Base-by-base conservation (phyloP, 371 early-diverging fungal species). In the Dentiscutata heterogama region DNA sequence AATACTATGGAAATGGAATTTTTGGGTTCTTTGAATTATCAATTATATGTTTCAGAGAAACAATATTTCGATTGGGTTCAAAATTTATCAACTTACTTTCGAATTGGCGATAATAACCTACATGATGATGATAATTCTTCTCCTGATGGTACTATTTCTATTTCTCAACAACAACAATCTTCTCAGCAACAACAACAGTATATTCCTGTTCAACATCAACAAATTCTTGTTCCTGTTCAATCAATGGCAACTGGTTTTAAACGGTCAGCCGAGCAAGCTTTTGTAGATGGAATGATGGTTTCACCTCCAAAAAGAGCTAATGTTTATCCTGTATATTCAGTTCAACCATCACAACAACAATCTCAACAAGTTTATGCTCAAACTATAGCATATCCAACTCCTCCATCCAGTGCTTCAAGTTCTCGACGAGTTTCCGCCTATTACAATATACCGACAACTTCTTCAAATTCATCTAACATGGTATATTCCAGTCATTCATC, bases 1-100 rank as follows among this genome's bases (percentile, higher is more conserved):
- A 92, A 93, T 75, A 90, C 92, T 29, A 93, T 93, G 92, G 94
- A 93, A 85, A 85, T 91, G 74, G 94, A 93, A 82, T 93, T 93
- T 80, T 76, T 93, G 61, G 89, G 91, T 81, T 90, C 90, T 10
- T 85, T 93, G 58, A 82, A 89, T 71, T 93, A 91, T 80, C 83
- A 88, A 35, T 78, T 93, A 60, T 90, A 90, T 84, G 91, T 93
- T 27, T 85, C 88, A 14, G 89, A 91, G 67, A 88, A 90, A 25
- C 92, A 93, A 70, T 93, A 87, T 54, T 82, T 84, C 65, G 87
- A 85, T 42, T 89, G 89, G 89, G 82, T 88, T 18, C 39, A 25
- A 42, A 58, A 35, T 13, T 70, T 80, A 35, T 42, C 27, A 7
- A 14, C 50, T 67, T 72, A 39, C 25, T 25, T 79, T n/a, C 14